Evolutionary conservation across 352 stramenopile species (phyloP).

Genomic region (Pythium periplocum): DNA sequence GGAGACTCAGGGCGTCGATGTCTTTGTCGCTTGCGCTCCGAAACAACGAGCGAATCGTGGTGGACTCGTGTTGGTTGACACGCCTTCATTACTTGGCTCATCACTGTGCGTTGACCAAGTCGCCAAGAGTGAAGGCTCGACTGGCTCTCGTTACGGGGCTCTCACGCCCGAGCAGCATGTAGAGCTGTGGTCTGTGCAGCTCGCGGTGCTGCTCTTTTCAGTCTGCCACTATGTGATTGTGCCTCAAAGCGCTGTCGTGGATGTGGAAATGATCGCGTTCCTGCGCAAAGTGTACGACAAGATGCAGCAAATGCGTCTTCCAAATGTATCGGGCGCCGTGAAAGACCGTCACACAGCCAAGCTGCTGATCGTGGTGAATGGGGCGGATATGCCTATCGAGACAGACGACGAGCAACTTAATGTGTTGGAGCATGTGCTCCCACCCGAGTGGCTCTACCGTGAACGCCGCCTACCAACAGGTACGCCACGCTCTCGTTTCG

Average conservation of each 20-base stretch:
- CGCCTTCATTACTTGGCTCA: slow-evolving; percentile 61
- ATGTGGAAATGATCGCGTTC: slow-evolving; percentile 35
- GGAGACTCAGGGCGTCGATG: slow-evolving; percentile 55
- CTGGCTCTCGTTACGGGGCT: slow-evolving; percentile 30
- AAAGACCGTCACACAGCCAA: slow-evolving; percentile 48
- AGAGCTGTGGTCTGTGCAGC: slow-evolving; percentile 52
- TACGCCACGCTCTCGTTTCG: no score
- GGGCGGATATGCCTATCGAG: neutral
- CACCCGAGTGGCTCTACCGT: slow-evolving; percentile 15
- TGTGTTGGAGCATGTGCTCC: slow-evolving; percentile 31
- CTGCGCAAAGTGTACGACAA: slow-evolving; percentile 45
- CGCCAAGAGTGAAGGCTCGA: slow-evolving; percentile 28
- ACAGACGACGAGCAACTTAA: slow-evolving; percentile 18
- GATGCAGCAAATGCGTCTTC: slow-evolving; percentile 48
- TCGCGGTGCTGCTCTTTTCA: slow-evolving; percentile 59
- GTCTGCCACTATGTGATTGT: slow-evolving; percentile 79
- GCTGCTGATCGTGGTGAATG: slow-evolving; percentile 59
- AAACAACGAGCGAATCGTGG: slow-evolving; percentile 20
- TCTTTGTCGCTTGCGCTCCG: slow-evolving; percentile 34
- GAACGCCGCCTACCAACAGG: neutral
- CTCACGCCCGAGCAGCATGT: slow-evolving; percentile 61
- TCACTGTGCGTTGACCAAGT: slow-evolving; percentile 47
- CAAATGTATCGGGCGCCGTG: slow-evolving; percentile 47
- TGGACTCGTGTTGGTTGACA: slow-evolving; percentile 58
- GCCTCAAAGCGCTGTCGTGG: slow-evolving; percentile 42